These are phyloP conservation scores for Globisporangium canariense DNA, from an alignment of 352 stramenopile genomes.

Conservation along the genomic window DNA sequence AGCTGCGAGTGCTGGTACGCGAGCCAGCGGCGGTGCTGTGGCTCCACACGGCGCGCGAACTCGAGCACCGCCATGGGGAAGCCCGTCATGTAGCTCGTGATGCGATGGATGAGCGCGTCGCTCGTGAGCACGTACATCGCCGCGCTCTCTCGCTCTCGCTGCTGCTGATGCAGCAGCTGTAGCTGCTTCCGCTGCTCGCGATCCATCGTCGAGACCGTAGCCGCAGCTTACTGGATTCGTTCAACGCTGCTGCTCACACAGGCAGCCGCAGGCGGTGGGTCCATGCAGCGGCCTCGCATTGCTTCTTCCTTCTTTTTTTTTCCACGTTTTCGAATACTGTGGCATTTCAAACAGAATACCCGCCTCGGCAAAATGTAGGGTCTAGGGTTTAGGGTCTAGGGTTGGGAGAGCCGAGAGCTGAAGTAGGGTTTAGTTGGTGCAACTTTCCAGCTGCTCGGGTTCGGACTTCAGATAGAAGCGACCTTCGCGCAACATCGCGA, in stretches of 20 bases:
- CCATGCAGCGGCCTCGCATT: neutral
- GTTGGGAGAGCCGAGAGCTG: no score
- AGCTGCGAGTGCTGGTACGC: constrained; percentile 2
- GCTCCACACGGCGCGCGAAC: neutral
- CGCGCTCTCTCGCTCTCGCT: neutral
- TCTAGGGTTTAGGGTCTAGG: no score
- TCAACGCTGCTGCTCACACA: neutral
- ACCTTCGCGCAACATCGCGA: constrained; percentile 5
- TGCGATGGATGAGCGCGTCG: neutral
- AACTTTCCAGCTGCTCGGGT: no score
- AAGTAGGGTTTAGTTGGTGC: no score
- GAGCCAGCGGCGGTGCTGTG: neutral
- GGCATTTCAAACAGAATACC: no score
- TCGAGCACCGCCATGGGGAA: neutral
- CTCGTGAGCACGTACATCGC: constrained; percentile 3
- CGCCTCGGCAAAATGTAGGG: no score
- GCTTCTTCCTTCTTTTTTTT: neutral
- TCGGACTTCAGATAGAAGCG: neutral
- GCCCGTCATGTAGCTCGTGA: neutral
- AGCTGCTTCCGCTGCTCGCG: neutral
- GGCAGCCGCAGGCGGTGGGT: no score
- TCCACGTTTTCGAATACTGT: neutral
- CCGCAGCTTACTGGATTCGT: neutral
- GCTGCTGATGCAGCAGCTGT: neutral
- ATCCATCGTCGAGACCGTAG: neutral